Conservation (phyloP, 306 rosid genomes). For the Prinsepia uniflora region DNA sequence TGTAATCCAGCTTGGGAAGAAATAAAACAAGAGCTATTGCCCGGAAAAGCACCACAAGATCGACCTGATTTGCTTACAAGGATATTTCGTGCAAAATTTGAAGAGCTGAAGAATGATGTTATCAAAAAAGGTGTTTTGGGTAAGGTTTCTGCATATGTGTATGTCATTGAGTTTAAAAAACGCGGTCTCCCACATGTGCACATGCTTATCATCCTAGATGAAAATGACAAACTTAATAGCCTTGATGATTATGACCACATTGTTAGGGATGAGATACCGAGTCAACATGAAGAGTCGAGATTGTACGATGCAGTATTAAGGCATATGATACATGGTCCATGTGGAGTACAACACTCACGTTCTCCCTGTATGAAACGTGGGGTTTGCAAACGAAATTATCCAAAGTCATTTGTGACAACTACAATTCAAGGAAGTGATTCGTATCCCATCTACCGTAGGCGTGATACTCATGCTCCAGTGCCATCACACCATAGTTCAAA, state of each 20-base stretch:
- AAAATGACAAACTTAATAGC: neutral
- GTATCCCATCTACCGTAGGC: neutral
- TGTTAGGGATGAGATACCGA: neutral
- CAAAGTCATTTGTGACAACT: neutral
- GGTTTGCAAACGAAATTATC: slow-evolving; percentile 2
- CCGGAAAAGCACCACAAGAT: too few species aligned
- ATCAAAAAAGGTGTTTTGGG: neutral
- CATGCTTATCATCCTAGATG: neutral
- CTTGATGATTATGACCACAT: slow-evolving; percentile 1
- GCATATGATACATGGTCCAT: slow-evolving; percentile 12
- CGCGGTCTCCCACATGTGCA: neutral
- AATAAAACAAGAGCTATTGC: too few species aligned
- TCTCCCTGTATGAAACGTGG: neutral
- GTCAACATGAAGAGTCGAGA: neutral
- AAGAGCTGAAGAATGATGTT: neutral
- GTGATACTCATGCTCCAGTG: neutral
- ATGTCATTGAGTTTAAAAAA: slow-evolving; percentile 18
- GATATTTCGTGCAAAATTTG: too few species aligned
- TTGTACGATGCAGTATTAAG: neutral
- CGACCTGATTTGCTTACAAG: too few species aligned
- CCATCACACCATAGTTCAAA: neutral
- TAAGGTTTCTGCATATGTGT: neutral
- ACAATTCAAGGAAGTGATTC: neutral
- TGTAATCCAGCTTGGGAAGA: too few species aligned
- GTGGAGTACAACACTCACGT: neutral